These are phyloP conservation scores for Anastatica hierochuntica DNA, from an alignment of 345 rosid genomes.

Conservation along the genomic window DNA sequence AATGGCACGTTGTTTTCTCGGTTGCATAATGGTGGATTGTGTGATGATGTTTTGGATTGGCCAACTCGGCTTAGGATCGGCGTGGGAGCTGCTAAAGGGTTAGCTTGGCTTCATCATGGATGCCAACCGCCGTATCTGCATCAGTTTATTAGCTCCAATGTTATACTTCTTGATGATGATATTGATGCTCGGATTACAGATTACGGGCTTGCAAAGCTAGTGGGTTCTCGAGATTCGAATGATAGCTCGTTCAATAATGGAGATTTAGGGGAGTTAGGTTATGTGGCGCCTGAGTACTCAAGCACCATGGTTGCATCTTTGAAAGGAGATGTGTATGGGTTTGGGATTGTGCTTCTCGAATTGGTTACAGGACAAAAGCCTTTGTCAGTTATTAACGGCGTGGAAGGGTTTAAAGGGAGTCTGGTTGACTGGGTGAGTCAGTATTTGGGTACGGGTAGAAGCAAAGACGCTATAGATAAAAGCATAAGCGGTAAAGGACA, in stretches of 20 bases:
- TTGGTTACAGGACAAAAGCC: slow-evolving; percentile 31
- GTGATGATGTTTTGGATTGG: slow-evolving; percentile 39
- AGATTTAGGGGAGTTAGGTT: slow-evolving; percentile 30
- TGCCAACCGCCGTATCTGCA: slow-evolving; percentile 51
- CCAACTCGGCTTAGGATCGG: slow-evolving; percentile 43
- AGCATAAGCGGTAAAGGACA: slow-evolving; percentile 29
- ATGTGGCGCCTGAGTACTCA: slow-evolving; percentile 29
- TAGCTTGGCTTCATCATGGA: slow-evolving; percentile 68
- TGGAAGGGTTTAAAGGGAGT: slow-evolving; percentile 31
- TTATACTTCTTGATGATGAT: slow-evolving; percentile 56
- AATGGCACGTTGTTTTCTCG: slow-evolving; percentile 43
- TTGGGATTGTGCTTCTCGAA: slow-evolving; percentile 31
- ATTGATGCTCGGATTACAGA: slow-evolving; percentile 47
- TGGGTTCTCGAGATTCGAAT: slow-evolving; percentile 32
- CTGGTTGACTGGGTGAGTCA: slow-evolving; percentile 28
- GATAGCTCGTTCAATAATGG: slow-evolving; percentile 31
- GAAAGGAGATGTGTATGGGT: slow-evolving; percentile 31
- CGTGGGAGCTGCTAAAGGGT: slow-evolving; percentile 50
- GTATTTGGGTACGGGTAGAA: slow-evolving; percentile 26
- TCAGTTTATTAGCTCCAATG: slow-evolving; percentile 45
- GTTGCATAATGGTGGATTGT: slow-evolving; percentile 30
- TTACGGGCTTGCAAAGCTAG: slow-evolving; percentile 48
- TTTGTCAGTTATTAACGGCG: slow-evolving; percentile 11
- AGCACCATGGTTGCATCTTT: slow-evolving; percentile 29
- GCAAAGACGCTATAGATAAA: slow-evolving; percentile 35